Evolutionary conservation across 352 stramenopile genomes (phyloP).

Genomic region (Globisporangium ultimum): DNA sequence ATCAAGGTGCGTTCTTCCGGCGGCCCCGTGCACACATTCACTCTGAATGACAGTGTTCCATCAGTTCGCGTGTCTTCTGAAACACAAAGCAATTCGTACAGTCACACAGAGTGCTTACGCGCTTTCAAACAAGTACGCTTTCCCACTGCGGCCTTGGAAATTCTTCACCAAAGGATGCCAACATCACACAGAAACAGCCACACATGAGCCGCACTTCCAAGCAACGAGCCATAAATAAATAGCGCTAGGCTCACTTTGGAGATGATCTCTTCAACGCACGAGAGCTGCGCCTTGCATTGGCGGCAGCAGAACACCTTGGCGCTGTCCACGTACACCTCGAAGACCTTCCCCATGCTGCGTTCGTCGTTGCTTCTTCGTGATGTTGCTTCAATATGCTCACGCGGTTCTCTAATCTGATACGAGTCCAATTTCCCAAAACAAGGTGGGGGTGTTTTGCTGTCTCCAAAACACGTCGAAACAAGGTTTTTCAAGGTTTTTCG

Average conservation of each 20-base stretch:
- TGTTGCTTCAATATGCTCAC: slow-evolving; percentile 7
- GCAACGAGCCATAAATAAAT: neutral
- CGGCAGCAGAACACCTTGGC: slow-evolving; percentile 88
- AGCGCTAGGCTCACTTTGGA: slow-evolving; percentile 77
- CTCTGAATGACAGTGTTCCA: slow-evolving; percentile 18
- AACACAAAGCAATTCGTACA: neutral
- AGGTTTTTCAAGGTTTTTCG: neutral
- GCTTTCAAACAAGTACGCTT: slow-evolving; percentile 92
- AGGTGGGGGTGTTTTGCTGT: neutral
- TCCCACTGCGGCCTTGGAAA: slow-evolving; percentile 79
- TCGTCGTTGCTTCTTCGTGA: neutral
- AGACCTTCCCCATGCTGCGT: slow-evolving; percentile 66
- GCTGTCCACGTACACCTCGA: slow-evolving; percentile 91
- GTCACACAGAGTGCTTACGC: slow-evolving; percentile 34
- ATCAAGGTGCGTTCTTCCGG: slow-evolving; percentile 92
- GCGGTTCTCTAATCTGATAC: slow-evolving; percentile 1
- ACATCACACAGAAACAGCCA: neutral
- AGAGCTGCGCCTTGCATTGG: slow-evolving; percentile 90
- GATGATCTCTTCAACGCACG: slow-evolving; percentile 92
- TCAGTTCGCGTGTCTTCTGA: neutral
- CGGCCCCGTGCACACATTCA: slow-evolving; percentile 88
- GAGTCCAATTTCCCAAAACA: neutral
- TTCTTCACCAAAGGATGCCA: slow-evolving; percentile 32
- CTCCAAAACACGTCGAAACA: too few species aligned
- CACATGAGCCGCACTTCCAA: neutral